These are phyloP conservation scores for Salix purpurea DNA, from an alignment of 345 rosid genomes.

Conservation along the genomic window DNA sequence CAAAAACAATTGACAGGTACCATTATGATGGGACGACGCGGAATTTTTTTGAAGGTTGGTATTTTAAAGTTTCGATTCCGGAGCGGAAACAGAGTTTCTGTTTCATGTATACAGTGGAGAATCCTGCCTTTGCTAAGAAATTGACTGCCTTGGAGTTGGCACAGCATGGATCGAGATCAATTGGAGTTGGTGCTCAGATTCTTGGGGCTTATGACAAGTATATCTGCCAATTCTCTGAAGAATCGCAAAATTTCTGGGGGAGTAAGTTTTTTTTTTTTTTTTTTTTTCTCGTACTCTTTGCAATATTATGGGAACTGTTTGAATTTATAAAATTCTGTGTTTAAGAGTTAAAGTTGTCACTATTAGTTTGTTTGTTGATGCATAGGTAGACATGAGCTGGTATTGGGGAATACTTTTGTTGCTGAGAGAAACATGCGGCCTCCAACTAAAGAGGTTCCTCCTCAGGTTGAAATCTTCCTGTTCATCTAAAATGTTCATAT, in stretches of 20 bases:
- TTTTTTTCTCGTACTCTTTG: neutral
- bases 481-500: neutral
- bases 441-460: slow-evolving; percentile 72
- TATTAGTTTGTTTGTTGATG: slow-evolving; percentile 23
- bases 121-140: slow-evolving; percentile 59
- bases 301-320: neutral
- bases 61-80: slow-evolving; percentile 85
- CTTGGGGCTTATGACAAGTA: slow-evolving; percentile 88
- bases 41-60: slow-evolving; percentile 91
- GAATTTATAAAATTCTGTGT: neutral
- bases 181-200: slow-evolving; percentile 92
- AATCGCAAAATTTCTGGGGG: slow-evolving; percentile 89
- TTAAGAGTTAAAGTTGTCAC: neutral
- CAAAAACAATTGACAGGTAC: slow-evolving; percentile 40
- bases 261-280: slow-evolving; percentile 36
- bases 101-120: slow-evolving; percentile 87
- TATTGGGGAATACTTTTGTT: slow-evolving; percentile 71
- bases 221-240: slow-evolving; percentile 59
- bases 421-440: slow-evolving; percentile 51
- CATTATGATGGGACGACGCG: slow-evolving; percentile 80
- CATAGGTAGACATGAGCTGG: slow-evolving; percentile 82
- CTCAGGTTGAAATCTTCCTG: slow-evolving; percentile 47
- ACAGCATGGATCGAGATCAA: slow-evolving; percentile 62
- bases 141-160: slow-evolving; percentile 47
- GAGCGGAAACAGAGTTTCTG: slow-evolving; percentile 82